Conservation (phyloP, 495 filamentous ascomycete genomes). For the Opeltia flavorubescens region DNA sequence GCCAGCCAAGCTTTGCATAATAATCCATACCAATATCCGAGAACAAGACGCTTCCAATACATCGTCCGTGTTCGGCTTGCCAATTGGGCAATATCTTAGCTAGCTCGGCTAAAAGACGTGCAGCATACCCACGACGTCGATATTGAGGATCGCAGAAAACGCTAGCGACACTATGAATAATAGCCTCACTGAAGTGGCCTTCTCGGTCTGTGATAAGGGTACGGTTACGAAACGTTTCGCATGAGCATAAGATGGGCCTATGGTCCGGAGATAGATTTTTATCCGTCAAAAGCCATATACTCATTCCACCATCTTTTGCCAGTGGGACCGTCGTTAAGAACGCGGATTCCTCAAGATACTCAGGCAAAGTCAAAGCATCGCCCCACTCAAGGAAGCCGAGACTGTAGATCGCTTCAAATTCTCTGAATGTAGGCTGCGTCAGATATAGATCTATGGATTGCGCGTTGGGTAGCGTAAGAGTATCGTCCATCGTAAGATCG, state of each 20-base stretch:
- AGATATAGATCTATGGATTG: slow-evolving; percentile 3
- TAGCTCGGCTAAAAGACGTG: slow-evolving; percentile 12
- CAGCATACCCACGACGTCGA: slow-evolving; percentile 8
- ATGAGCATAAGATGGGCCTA: slow-evolving; percentile 11
- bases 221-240: slow-evolving; percentile 11
- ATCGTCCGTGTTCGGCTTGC: slow-evolving; percentile 1
- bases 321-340: slow-evolving; percentile 12
- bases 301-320: slow-evolving; percentile 14
- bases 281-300: slow-evolving; percentile 11
- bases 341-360: slow-evolving; percentile 11
- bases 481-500: no score
- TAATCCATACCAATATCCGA: slow-evolving; percentile 8
- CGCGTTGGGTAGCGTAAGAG: slow-evolving; percentile 3
- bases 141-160: slow-evolving; percentile 9
- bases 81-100: slow-evolving; percentile 4
- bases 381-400: slow-evolving; percentile 4
- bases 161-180: slow-evolving; percentile 13
- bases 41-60: slow-evolving; percentile 12
- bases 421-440: slow-evolving; percentile 2
- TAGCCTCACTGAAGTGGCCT: slow-evolving; percentile 6
- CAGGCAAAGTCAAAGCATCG: slow-evolving; percentile 2
- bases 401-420: not conserved
- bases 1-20: slow-evolving; percentile 7
- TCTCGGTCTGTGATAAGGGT: slow-evolving; percentile 1
- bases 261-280: slow-evolving; percentile 3